Evolutionary conservation across 495 filamentous ascomycete species (phyloP).

Genomic region (Lasiosphaeriaceae sp.): DNA sequence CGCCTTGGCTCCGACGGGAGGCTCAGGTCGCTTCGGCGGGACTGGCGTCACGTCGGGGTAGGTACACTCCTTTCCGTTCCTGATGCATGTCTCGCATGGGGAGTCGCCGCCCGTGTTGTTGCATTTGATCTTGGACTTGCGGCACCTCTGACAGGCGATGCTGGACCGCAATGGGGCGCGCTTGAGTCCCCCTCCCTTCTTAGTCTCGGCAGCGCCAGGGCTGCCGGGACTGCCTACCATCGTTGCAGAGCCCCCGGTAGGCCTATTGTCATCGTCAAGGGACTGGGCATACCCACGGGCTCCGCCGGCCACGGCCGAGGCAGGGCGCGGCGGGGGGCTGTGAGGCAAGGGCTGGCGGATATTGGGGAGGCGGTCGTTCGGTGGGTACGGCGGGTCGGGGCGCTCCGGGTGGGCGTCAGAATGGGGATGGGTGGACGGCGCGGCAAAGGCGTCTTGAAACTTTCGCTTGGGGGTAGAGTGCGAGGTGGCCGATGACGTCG

Average conservation of each 20-base stretch:
- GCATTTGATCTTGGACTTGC: constrained; percentile 78
- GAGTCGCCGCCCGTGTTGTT: constrained; percentile 66
- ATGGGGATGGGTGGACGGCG: constrained; percentile 18
- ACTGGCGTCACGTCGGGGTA: constrained; percentile 62
- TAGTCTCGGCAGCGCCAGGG: constrained; percentile 33
- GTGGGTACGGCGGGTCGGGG: constrained; percentile 6
- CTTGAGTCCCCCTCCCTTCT: constrained; percentile 39
- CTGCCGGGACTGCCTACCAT: constrained; percentile 28
- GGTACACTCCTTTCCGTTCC: constrained; percentile 69
- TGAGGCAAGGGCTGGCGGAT: constrained; percentile 27
- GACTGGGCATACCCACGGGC: constrained; percentile 16
- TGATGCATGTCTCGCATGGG: constrained; percentile 73
- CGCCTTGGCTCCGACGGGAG: constrained; percentile 44
- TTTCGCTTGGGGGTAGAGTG: constrained; percentile 33
- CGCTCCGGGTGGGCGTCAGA: constrained; percentile 9
- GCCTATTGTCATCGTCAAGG: constrained; percentile 26
- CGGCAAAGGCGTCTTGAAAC: constrained; percentile 32
- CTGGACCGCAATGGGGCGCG: constrained; percentile 66
- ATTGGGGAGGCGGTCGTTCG: constrained; percentile 18
- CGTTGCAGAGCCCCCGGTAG: constrained; percentile 14
- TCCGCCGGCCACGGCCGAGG: constrained; percentile 16
- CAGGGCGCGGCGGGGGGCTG: constrained; percentile 20
- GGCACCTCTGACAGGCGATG: constrained; percentile 74
- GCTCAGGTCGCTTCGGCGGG: constrained; percentile 55
- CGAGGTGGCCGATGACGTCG: constrained; percentile 21